Conservation (phyloP, 306 rosid genomes). For the Rosa multiflora region DNA sequence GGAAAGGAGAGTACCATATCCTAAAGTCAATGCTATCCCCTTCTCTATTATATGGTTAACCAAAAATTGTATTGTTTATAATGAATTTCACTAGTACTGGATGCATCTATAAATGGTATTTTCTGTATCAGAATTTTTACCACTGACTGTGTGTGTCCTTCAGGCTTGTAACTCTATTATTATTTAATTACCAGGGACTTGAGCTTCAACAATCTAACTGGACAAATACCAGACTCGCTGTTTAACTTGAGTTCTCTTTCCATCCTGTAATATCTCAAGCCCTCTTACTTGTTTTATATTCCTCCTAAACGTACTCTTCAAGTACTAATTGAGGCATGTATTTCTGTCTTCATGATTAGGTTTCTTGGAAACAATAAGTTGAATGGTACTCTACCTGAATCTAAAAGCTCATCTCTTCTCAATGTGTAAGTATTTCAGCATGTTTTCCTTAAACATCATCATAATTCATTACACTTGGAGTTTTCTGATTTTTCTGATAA, state of each 20-base stretch:
- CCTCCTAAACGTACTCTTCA: slow-evolving; percentile 11
- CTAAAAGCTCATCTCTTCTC: slow-evolving; percentile 45
- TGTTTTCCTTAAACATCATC: neutral
- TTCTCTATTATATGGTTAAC: neutral
- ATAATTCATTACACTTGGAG: neutral
- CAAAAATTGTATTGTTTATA: neutral
- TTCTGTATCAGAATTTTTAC: neutral
- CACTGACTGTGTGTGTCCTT: neutral
- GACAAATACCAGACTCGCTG: slow-evolving; percentile 55
- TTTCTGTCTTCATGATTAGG: slow-evolving; percentile 30
- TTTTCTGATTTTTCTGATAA: neutral
- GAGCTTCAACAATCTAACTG: slow-evolving; percentile 80
- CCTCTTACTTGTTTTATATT: slow-evolving; percentile 9
- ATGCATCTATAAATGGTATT: neutral
- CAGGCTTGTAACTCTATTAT: slow-evolving; percentile 3
- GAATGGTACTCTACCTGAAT: slow-evolving; percentile 54
- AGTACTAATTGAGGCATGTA: slow-evolving; percentile 10
- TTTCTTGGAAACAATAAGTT: slow-evolving; percentile 82
- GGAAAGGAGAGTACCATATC: neutral
- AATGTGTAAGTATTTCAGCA: slow-evolving; percentile 48
- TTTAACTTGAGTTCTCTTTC: slow-evolving; percentile 61
- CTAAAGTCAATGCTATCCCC: neutral
- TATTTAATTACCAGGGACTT: slow-evolving; percentile 57
- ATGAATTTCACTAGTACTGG: neutral
- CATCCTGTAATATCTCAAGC: slow-evolving; percentile 50